These are phyloP conservation scores for Diaporthe sp. DNA, from an alignment of 2,329 filamentous ascomycete genomes.

Conservation along the genomic window DNA sequence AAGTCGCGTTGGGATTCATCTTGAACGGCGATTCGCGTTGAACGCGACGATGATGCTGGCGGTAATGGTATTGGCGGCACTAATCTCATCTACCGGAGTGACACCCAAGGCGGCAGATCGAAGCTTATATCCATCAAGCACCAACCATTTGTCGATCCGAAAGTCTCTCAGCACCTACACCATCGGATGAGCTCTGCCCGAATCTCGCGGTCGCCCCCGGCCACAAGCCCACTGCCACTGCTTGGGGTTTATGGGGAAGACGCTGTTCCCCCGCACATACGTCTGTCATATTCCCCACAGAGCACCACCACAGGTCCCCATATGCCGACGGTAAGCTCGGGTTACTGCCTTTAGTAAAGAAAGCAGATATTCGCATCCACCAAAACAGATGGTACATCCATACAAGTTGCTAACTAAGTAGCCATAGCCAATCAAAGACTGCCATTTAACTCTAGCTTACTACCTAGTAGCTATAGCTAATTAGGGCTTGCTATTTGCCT, in stretches of 20 bases:
- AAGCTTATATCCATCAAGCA: slow-evolving; percentile 24
- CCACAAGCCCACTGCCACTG: background rate
- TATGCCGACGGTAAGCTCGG: slow-evolving; percentile 26
- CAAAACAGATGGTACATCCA: too few relatives aligned
- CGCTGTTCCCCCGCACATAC: background rate
- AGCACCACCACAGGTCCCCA: slow-evolving; percentile 1
- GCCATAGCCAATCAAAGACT: too few relatives aligned
- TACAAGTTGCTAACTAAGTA: too few relatives aligned
- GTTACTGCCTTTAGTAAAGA: slow-evolving; percentile 21
- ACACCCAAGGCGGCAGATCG: slow-evolving; percentile 13
- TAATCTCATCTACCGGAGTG: background rate
- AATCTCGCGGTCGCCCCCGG: background rate
- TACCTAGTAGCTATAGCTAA: too few relatives aligned
- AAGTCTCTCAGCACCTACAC: background rate
- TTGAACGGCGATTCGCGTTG: background rate
- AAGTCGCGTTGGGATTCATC: background rate
- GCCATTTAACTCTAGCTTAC: too few relatives aligned
- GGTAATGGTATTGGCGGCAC: background rate
- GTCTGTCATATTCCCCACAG: background rate
- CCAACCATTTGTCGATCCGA: background rate
- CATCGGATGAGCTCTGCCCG: slow-evolving; percentile 11
- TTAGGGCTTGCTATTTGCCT: too few relatives aligned
- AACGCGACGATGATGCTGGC: background rate
- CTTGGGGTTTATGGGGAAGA: slow-evolving; percentile 4
- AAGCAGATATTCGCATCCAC: too few relatives aligned